phyloP scores from a whole-genome alignment of 768 basidiomycete species.

The Boletus sp. region DNA sequence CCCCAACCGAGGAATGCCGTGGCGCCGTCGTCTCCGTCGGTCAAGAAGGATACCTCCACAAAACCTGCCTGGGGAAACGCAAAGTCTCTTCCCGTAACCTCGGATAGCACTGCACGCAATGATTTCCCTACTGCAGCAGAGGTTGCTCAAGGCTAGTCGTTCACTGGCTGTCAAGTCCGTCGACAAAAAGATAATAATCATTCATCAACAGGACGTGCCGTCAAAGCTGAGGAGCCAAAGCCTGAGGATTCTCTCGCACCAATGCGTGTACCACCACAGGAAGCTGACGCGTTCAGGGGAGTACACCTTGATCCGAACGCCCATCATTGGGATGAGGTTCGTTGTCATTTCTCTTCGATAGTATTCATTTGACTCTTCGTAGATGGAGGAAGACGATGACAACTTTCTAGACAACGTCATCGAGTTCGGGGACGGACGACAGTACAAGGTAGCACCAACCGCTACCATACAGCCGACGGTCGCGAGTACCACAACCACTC shows the following conservation, averaged over 20 bases:
- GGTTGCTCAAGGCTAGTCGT: constrained; percentile 73
- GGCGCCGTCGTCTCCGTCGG: constrained; percentile 29
- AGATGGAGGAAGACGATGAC: constrained; percentile 93
- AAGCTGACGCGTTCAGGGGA: constrained; percentile 92
- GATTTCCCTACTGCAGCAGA: constrained; percentile 99
- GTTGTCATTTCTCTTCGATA: constrained; percentile 28
- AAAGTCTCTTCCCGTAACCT: constrained; percentile 34
- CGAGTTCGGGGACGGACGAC: constrained; percentile 93
- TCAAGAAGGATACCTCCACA: constrained; percentile 30
- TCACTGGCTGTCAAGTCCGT: background rate
- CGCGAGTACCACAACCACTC: background rate
- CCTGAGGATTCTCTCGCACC: constrained; percentile 48
- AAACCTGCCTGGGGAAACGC: constrained; percentile 77
- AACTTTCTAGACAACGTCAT: constrained; percentile 87
- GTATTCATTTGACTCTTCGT: constrained; percentile 7
- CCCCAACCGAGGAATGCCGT: constrained; percentile 50
- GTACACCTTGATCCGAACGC: constrained; percentile 91
- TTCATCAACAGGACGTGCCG: constrained; percentile 20
- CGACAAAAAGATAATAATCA: constrained; percentile 9
- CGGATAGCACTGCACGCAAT: constrained; percentile 44
- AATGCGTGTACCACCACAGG: constrained; percentile 68
- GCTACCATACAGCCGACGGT: constrained; percentile 30
- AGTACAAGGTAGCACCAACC: constrained; percentile 75
- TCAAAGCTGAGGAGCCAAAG: constrained; percentile 39
- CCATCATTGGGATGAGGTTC: constrained; percentile 97